phyloP scores from a whole-genome alignment of 176 grass and related monocot genomes.

The Juncus effusus region DNA sequence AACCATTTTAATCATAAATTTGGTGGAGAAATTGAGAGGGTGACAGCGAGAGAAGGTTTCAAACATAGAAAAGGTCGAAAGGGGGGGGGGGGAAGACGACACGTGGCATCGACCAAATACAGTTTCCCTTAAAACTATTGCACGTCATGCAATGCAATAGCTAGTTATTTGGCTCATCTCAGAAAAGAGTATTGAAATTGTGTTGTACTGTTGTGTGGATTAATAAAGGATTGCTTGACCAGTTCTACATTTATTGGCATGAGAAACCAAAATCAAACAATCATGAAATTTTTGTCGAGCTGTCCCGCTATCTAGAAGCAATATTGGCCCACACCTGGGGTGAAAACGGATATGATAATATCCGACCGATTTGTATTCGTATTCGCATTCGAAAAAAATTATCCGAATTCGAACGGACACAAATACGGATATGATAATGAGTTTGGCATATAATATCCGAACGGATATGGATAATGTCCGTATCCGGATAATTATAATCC shows the following conservation, averaged over 20 bases:
- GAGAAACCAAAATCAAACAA: conserved; percentile 2
- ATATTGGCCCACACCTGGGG: neutral
- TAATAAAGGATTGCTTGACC: neutral
- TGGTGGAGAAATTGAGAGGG: too few relatives aligned
- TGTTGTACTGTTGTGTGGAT: too few relatives aligned
- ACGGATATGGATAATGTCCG: too few relatives aligned
- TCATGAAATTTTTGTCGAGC: conserved; percentile 13
- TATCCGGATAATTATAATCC: too few relatives aligned
- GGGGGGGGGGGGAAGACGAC: too few relatives aligned
- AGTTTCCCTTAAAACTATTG: neutral
- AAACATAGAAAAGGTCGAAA: neutral
- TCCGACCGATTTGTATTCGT: too few relatives aligned
- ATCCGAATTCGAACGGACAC: too few relatives aligned
- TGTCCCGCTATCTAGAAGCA: conserved; percentile 47
- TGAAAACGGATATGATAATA: too few relatives aligned
- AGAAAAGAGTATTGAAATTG: neutral
- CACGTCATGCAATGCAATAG: conserved; percentile 3
- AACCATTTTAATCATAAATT: too few relatives aligned
- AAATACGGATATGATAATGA: too few relatives aligned
- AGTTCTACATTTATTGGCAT: neutral
- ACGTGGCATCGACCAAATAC: conserved; percentile 14
- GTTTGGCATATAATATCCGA: too few relatives aligned
- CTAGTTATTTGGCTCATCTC: neutral
- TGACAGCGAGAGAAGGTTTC: conserved; percentile 10
- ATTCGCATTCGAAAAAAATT: too few relatives aligned